phyloP scores from a whole-genome alignment of 2,329 filamentous ascomycete species.

The Colletotrichum camelliae region DNA sequence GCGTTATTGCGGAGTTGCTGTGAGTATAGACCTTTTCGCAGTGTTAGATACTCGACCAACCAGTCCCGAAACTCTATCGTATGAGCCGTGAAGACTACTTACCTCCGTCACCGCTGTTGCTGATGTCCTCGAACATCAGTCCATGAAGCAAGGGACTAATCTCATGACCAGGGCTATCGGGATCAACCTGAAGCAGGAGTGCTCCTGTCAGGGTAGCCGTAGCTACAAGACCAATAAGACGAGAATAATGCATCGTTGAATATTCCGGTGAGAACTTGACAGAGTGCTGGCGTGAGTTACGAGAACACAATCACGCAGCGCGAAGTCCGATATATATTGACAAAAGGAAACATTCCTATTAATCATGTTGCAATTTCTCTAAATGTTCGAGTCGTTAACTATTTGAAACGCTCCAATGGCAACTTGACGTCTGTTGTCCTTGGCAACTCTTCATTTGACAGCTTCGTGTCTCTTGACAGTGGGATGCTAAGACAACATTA shows the following conservation, averaged over 20 bases:
- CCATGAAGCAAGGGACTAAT: neutral
- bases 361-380: fast-evolving
- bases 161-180: neutral
- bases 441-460: neutral
- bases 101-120: neutral
- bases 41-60: neutral
- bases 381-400: fast-evolving
- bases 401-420: neutral
- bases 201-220: neutral
- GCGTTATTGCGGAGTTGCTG: neutral
- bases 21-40: neutral
- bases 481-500: fast-evolving
- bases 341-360: fast-evolving
- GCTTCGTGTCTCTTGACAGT: neutral
- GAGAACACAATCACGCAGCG: too few relatives aligned
- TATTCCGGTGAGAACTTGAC: neutral
- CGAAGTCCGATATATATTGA: neutral
- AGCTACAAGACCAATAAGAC: neutral
- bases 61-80: neutral
- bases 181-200: neutral
- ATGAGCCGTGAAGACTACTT: neutral
- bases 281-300: neutral
- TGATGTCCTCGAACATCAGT: neutral
- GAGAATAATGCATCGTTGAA: neutral
- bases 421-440: neutral